A percentile compares a stretch with the other conserved stretches of the same genome.
phyloP scores from a whole-genome alignment of 2,329 filamentous ascomycete genomes.

The Aspergillus phoenicis region DNA sequence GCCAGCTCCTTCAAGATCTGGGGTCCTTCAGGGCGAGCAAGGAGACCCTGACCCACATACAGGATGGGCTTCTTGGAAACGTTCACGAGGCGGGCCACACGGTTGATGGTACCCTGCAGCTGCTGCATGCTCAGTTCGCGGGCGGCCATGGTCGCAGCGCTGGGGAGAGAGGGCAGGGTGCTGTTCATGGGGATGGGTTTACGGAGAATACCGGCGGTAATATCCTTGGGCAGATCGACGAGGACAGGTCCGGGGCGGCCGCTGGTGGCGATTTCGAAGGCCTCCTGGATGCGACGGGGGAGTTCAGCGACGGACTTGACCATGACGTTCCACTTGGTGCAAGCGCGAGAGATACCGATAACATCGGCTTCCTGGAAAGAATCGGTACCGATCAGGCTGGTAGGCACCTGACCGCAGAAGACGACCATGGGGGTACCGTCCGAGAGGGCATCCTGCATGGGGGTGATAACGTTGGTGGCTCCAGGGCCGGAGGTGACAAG shows the following conservation, averaged over 20 bases:
- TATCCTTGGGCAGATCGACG: slow-evolving; percentile 94
- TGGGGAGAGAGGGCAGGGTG: slow-evolving; percentile 75
- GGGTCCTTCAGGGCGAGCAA: slow-evolving; percentile 77
- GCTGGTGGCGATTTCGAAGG: slow-evolving; percentile 95
- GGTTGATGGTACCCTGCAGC: slow-evolving; percentile 71
- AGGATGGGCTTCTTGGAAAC: slow-evolving; percentile 90
- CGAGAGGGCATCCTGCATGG: slow-evolving; percentile 92
- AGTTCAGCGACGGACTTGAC: slow-evolving; percentile 93
- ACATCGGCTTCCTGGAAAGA: slow-evolving; percentile 97
- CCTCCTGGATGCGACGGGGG: slow-evolving; percentile 92
- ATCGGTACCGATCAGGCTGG: slow-evolving; percentile 87
- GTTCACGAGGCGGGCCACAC: slow-evolving; percentile 82
- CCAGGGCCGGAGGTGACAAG: slow-evolving; percentile 95
- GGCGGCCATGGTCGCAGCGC: slow-evolving; percentile 80
- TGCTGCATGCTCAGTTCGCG: slow-evolving; percentile 72
- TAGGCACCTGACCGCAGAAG: slow-evolving; percentile 90
- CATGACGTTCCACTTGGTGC: slow-evolving; percentile 99
- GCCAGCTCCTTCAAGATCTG: slow-evolving; percentile 80
- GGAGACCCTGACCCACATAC: slow-evolving; percentile 89
- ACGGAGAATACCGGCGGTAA: slow-evolving; percentile 81
- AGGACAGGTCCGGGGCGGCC: slow-evolving; percentile 92
- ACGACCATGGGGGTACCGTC: slow-evolving; percentile 96
- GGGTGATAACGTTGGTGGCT: slow-evolving; percentile 94
- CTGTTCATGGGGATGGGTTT: slow-evolving; percentile 80
- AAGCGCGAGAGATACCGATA: slow-evolving; percentile 87